A percentile compares a stretch with the other conserved stretches of the same genome.
These are phyloP conservation scores for Rugonectria rugulosa DNA, from an alignment of 2,329 filamentous ascomycete species.

Conservation along the genomic window DNA sequence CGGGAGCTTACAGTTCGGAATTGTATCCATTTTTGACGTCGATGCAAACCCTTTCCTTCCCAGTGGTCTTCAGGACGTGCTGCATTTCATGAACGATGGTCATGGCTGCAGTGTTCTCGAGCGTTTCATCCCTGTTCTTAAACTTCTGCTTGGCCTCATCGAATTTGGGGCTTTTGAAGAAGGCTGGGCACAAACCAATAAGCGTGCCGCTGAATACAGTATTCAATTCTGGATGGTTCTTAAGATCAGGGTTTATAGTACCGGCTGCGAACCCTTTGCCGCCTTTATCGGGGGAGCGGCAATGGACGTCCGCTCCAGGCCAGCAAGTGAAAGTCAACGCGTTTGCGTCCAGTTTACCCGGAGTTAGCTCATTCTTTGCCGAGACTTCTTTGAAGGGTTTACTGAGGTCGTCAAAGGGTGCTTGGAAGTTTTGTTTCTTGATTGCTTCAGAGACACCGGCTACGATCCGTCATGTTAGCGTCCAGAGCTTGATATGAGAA, in stretches of 20 bases:
- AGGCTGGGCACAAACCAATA: not conserved
- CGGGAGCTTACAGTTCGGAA: too few relatives aligned
- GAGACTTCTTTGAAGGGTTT: too few relatives aligned
- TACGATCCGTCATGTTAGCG: too few relatives aligned
- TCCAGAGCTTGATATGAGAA: too few relatives aligned
- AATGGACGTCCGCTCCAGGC: not conserved
- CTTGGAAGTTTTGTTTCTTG: too few relatives aligned
- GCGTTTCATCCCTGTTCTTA: not conserved
- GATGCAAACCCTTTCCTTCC: not conserved
- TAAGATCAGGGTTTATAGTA: not conserved
- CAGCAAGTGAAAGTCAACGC: not conserved
- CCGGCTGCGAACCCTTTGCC: not conserved
- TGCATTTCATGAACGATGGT: conserved; percentile 4
- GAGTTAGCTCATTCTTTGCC: too few relatives aligned
- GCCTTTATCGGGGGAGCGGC: too few relatives aligned
- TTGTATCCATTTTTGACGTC: not conserved
- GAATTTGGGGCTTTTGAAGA: not conserved
- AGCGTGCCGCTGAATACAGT: not conserved
- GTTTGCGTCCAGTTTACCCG: not conserved
- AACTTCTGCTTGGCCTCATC: not conserved
- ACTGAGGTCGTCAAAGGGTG: too few relatives aligned
- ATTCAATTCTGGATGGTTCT: not conserved
- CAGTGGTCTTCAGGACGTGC: not conserved
- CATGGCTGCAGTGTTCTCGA: not conserved
- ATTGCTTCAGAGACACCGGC: too few relatives aligned